A percentile compares a stretch with the other conserved stretches of the same genome.
These are phyloP conservation scores for Aspergillus affinis DNA, from an alignment of 495 filamentous ascomycete genomes.

Conservation along the genomic window DNA sequence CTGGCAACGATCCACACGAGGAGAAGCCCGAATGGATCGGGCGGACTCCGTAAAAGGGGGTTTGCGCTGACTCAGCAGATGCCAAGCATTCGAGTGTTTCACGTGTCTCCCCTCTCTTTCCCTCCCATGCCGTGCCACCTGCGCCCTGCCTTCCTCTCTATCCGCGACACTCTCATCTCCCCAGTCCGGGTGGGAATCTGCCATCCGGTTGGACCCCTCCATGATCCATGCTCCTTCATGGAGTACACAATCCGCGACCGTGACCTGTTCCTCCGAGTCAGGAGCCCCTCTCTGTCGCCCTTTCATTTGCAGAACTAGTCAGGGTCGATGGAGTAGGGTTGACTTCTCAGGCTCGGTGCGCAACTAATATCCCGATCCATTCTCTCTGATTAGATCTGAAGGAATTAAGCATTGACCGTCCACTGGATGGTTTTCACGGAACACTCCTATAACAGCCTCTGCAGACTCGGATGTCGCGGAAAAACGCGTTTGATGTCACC, in stretches of 20 bases:
- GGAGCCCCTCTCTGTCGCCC: too few species aligned
- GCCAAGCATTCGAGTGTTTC: slow-evolving; percentile 27
- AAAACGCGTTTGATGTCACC: neutral
- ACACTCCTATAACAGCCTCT: neutral
- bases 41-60: slow-evolving; percentile 42
- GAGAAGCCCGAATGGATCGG: neutral
- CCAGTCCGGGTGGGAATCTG: too few species aligned
- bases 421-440: neutral
- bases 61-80: slow-evolving; percentile 31
- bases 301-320: too few species aligned
- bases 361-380: neutral
- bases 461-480: neutral
- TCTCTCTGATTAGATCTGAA: neutral
- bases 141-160: neutral
- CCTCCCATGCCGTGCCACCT: neutral
- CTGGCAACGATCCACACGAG: slow-evolving; percentile 24
- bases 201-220: too few species aligned
- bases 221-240: too few species aligned
- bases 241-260: too few species aligned
- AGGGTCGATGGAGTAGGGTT: too few species aligned
- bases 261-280: too few species aligned
- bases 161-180: neutral
- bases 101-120: slow-evolving; percentile 4
- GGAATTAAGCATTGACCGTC: neutral
- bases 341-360: too few species aligned